These are phyloP conservation scores for Blastobotrys chiropterorum DNA, from an alignment of 805 yeast species.

Conservation along the genomic window DNA sequence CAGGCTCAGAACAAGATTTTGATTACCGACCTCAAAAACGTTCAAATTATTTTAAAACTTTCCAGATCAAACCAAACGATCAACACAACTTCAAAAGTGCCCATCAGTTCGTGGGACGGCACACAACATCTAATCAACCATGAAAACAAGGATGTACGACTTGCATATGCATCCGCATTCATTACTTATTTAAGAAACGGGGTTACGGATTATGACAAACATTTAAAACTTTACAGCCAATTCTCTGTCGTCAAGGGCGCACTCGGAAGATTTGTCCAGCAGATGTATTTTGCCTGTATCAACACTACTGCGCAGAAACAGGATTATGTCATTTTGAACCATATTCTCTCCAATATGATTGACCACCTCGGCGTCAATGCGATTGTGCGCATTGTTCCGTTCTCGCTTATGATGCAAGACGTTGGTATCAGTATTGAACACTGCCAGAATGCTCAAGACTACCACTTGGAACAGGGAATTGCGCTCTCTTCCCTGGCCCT, in stretches of 20 bases:
- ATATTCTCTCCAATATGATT: slow-evolving; percentile 8
- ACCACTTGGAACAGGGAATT: slow-evolving; percentile 9
- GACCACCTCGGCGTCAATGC: slow-evolving; percentile 11
- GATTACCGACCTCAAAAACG: slow-evolving; percentile 21
- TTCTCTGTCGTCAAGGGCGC: slow-evolving; percentile 10
- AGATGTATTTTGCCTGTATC: slow-evolving; percentile 5
- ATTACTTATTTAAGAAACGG: slow-evolving; percentile 17
- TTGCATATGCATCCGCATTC: slow-evolving; percentile 22
- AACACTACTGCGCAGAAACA: slow-evolving; percentile 2
- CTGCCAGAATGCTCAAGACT: neutral
- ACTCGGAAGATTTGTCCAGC: slow-evolving; percentile 10
- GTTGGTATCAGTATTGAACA: slow-evolving; percentile 6
- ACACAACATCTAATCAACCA: slow-evolving; percentile 25
- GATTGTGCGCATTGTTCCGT: slow-evolving; percentile 12
- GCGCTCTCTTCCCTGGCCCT: slow-evolving; percentile 8
- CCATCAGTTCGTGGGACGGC: slow-evolving; percentile 27
- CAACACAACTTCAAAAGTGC: slow-evolving; percentile 11
- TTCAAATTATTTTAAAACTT: slow-evolving; percentile 19
- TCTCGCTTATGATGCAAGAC: slow-evolving; percentile 12
- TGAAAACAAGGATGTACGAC: slow-evolving; percentile 19
- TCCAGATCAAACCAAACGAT: neutral
- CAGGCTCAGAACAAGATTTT: slow-evolving; percentile 6
- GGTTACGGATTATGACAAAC: slow-evolving; percentile 6
- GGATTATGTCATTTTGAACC: slow-evolving; percentile 10
- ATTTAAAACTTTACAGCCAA: neutral